phyloP scores from a whole-genome alignment of 331 rosid genomes.

The Malus hybrid region DNA sequence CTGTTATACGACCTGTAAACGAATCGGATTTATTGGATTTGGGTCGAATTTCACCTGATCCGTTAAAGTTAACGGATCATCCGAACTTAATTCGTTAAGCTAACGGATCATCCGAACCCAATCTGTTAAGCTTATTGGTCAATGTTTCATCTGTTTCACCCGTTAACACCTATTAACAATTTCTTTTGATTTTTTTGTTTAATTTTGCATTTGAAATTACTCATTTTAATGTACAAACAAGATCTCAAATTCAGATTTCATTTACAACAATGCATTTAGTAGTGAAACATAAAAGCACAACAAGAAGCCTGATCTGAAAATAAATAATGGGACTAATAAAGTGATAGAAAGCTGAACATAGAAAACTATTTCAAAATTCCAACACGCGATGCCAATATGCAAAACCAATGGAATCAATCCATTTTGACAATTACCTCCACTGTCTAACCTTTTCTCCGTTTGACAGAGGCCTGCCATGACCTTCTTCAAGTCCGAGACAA shows the following conservation, averaged over 20 bases:
- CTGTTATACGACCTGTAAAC: neutral
- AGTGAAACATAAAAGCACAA: slow-evolving; percentile 9
- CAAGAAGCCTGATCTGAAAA: slow-evolving; percentile 1
- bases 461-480: slow-evolving; percentile 79
- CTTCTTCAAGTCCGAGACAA: slow-evolving; percentile 85
- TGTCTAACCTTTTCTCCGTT: slow-evolving; percentile 80
- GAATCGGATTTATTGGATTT: too few relatives aligned
- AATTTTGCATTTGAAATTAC: too few relatives aligned
- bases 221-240: too few relatives aligned
- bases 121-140: too few relatives aligned
- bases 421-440: slow-evolving; percentile 53
- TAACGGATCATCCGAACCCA: too few relatives aligned
- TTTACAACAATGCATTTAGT: slow-evolving; percentile 29
- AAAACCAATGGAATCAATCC: slow-evolving; percentile 25
- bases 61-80: too few relatives aligned
- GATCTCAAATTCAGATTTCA: too few relatives aligned
- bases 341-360: slow-evolving; percentile 20
- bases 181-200: too few relatives aligned
- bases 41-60: too few relatives aligned
- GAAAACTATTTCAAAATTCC: neutral
- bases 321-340: neutral
- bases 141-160: too few relatives aligned
- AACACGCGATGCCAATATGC: neutral
- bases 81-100: too few relatives aligned
- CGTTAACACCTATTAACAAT: too few relatives aligned